Evolutionary conservation across 2,329 filamentous ascomycete species (phyloP).

Genomic region (Aspergillus caelatus): DNA sequence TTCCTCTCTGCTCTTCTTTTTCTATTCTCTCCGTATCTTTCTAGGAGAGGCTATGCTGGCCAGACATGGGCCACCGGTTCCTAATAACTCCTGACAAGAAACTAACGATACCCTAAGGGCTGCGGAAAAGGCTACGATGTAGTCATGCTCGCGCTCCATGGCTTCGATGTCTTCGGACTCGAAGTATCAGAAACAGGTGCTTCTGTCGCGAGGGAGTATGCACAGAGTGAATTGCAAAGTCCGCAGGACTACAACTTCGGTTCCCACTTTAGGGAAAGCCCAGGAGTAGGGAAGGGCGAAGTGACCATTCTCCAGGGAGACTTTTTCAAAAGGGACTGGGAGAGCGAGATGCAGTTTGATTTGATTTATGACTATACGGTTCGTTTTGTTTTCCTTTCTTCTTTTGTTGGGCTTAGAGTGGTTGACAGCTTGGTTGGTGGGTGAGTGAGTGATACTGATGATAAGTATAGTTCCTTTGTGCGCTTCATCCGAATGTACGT

Average conservation of each 20-base stretch:
- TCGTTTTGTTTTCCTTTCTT: constrained; percentile 26
- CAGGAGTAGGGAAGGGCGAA: constrained; percentile 42
- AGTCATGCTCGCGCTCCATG: constrained; percentile 34
- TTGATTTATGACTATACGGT: constrained; percentile 53
- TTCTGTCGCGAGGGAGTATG: constrained; percentile 24
- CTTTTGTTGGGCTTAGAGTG: not conserved
- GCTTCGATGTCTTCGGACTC: constrained; percentile 30
- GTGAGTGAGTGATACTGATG: not conserved
- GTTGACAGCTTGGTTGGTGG: no score
- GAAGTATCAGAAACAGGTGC: constrained; percentile 30
- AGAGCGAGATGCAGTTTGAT: constrained; percentile 14
- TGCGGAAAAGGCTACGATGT: constrained; percentile 37
- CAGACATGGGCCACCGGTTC: no score
- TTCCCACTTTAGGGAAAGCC: not conserved
- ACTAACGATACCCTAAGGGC: constrained; percentile 17
- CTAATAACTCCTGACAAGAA: not conserved
- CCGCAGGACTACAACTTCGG: constrained; percentile 26
- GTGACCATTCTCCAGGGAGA: constrained; percentile 64
- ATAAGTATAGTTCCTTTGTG: constrained; percentile 61
- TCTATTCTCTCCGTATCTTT: not conserved
- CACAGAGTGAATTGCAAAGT: constrained; percentile 16
- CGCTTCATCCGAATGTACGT: constrained; percentile 57
- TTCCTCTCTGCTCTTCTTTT: not conserved
- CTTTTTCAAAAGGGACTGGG: constrained; percentile 20
- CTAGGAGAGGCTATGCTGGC: not conserved